Conservation (phyloP, 768 basidiomycete species). For the Rhodocollybia butyracea region DNA sequence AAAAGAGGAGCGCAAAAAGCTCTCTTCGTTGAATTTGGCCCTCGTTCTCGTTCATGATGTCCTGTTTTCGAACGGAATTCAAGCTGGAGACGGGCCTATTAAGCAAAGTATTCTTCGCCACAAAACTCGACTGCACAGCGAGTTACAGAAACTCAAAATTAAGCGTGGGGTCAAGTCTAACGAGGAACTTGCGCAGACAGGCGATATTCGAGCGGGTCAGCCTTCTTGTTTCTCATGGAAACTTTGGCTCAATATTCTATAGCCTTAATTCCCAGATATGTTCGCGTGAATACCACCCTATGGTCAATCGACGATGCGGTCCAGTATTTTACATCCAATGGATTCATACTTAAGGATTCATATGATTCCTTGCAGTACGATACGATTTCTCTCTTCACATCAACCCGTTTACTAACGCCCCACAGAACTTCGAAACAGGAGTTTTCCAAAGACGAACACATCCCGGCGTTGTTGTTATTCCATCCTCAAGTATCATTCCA, state of each 20-base stretch:
- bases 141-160: conserved; percentile 82
- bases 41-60: conserved; percentile 91
- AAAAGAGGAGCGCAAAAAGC: conserved; percentile 69
- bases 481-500: conserved; percentile 63
- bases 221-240: conserved; percentile 1
- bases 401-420: background rate
- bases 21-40: conserved; percentile 73
- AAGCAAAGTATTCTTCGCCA: conserved; percentile 87
- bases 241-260: background rate
- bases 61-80: conserved; percentile 79
- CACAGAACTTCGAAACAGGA: conserved; percentile 40
- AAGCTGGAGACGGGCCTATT: conserved; percentile 86
- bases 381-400: background rate
- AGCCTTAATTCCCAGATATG: conserved; percentile 81
- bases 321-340: conserved; percentile 48
- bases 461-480: conserved; percentile 80
- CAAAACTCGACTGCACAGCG: conserved; percentile 84
- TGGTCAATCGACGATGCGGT: conserved; percentile 70
- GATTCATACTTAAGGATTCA: conserved; percentile 52
- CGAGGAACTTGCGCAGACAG: conserved; percentile 57
- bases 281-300: conserved; percentile 72
- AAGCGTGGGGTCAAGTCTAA: conserved; percentile 67
- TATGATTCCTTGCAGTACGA: conserved; percentile 42
- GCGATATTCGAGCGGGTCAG: conserved; percentile 64
- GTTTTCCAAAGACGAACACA: conserved; percentile 75